Percentiles rank a stretch among this genome's conserved stretches.
These are phyloP conservation scores for Dioszegia crocea DNA, from an alignment of 768 basidiomycete species.

Conservation along the genomic window DNA sequence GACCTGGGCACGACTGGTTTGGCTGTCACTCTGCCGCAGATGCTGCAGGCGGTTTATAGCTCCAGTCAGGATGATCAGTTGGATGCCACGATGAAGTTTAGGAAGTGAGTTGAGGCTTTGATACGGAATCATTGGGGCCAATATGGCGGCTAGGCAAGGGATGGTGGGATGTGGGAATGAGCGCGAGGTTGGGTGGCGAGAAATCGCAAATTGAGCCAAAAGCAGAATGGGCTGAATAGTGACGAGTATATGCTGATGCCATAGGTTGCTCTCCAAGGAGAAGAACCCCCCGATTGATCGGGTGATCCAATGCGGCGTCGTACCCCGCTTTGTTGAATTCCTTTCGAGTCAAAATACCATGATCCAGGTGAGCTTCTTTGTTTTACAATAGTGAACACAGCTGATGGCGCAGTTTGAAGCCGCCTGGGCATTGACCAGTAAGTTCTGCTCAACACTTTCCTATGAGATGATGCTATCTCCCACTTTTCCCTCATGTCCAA, in stretches of 20 bases:
- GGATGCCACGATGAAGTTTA: constrained; percentile 96
- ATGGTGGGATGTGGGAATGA: neutral
- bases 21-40: constrained; percentile 58
- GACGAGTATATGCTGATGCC: neutral
- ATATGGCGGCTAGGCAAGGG: too few relatives aligned
- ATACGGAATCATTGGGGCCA: neutral
- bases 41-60: constrained; percentile 90
- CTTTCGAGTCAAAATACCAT: constrained; percentile 57
- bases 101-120: constrained; percentile 60
- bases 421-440: constrained; percentile 88
- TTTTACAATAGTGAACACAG: neutral
- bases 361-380: constrained; percentile 51
- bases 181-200: neutral
- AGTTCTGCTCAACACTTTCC: constrained; percentile 10
- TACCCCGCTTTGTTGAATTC: constrained; percentile 95
- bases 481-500: too few relatives aligned
- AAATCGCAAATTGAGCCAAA: too few relatives aligned
- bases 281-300: constrained; percentile 98
- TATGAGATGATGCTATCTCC: neutral
- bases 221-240: too few relatives aligned
- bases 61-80: constrained; percentile 86
- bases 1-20: constrained; percentile 59
- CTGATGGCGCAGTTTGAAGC: constrained; percentile 72
- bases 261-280: constrained; percentile 84
- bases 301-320: constrained; percentile 92